Evolutionary conservation across 257 asterid genomes (phyloP).

Genomic region (Plantago elongata): DNA sequence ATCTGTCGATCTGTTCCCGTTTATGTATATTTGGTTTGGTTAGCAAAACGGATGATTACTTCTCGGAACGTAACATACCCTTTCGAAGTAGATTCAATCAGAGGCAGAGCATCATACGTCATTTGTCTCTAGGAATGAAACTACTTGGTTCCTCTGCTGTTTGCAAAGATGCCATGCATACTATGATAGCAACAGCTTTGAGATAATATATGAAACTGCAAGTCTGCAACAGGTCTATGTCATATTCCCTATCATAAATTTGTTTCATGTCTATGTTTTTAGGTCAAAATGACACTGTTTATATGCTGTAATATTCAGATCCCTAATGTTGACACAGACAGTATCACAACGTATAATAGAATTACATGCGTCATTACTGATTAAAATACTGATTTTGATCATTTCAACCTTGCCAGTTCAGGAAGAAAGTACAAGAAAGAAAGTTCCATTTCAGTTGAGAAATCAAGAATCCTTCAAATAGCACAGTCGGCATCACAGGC

Average conservation of each 20-base stretch:
- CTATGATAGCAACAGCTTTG: neutral
- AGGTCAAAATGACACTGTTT: neutral
- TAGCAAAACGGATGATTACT: too few relatives aligned
- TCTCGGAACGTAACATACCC: too few relatives aligned
- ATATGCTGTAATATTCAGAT: too few relatives aligned
- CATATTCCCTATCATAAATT: neutral
- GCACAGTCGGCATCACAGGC: constrained; percentile 21
- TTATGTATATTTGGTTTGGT: too few relatives aligned
- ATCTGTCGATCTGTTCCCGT: too few relatives aligned
- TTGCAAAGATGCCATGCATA: constrained; percentile 3
- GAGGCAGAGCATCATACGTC: neutral
- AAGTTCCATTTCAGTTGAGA: constrained; percentile 11
- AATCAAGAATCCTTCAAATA: constrained; percentile 30
- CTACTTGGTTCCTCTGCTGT: neutral
- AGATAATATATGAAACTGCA: constrained; percentile 9
- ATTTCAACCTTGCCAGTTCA: constrained; percentile 17
- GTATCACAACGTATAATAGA: neutral
- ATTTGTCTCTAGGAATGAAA: neutral
- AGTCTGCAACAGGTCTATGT: constrained; percentile 11
- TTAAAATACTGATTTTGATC: constrained; percentile 1
- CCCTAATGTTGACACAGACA: neutral
- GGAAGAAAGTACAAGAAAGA: neutral
- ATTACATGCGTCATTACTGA: neutral
- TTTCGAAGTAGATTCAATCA: too few relatives aligned
- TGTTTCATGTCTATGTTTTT: constrained; percentile 18